A percentile compares a stretch with the other conserved stretches of the same genome.
These are phyloP conservation scores for Vickermania ingenoplastis DNA, from an alignment of 208 protist species.

Conservation along the genomic window DNA sequence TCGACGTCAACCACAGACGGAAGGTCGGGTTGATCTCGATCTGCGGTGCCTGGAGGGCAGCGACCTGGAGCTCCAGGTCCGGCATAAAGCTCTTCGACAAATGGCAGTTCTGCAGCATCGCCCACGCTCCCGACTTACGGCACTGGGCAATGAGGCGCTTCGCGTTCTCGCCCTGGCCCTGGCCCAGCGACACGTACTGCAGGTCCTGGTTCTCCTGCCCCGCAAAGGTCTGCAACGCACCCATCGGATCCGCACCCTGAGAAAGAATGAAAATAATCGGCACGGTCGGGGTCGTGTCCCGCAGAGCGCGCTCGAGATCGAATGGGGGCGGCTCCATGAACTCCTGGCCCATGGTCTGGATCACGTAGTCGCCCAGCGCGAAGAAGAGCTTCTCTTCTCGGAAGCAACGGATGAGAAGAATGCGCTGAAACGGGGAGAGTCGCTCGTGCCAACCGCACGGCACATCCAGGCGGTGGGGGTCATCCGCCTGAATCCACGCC, in stretches of 20 bases:
- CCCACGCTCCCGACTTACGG: constrained; percentile 87
- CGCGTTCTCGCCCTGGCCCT: constrained; percentile 96
- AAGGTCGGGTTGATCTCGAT: constrained; percentile 82
- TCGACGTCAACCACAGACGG: constrained; percentile 97
- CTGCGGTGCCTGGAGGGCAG: constrained; percentile 29
- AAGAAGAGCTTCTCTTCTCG: constrained; percentile 94
- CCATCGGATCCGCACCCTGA: constrained; percentile 94
- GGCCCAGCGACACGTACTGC: constrained; percentile 93
- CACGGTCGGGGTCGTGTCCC: constrained; percentile 76
- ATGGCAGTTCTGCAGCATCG: constrained; percentile 96
- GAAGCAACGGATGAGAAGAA: constrained; percentile 91
- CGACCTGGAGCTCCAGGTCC: constrained; percentile 89
- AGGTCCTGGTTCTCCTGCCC: constrained; percentile 53
- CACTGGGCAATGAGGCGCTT: constrained; percentile 90
- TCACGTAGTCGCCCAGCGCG: constrained; percentile 83
- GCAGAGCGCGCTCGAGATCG: constrained; percentile 77
- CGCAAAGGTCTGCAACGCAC: constrained; percentile 89
- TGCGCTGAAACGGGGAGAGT: constrained; percentile 85
- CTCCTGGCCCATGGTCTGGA: constrained; percentile 75
- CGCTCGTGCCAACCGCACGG: constrained; percentile 46
- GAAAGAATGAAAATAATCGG: constrained; percentile 98
- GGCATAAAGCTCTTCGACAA: constrained; percentile 95
- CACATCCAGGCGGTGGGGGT: constrained; percentile 39
- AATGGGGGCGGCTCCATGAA: constrained; percentile 94
- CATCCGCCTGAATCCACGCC: constrained; percentile 44